Base-by-base conservation (phyloP, 2,329 filamentous ascomycete species). In the Pseudomassariella vexata region DNA sequence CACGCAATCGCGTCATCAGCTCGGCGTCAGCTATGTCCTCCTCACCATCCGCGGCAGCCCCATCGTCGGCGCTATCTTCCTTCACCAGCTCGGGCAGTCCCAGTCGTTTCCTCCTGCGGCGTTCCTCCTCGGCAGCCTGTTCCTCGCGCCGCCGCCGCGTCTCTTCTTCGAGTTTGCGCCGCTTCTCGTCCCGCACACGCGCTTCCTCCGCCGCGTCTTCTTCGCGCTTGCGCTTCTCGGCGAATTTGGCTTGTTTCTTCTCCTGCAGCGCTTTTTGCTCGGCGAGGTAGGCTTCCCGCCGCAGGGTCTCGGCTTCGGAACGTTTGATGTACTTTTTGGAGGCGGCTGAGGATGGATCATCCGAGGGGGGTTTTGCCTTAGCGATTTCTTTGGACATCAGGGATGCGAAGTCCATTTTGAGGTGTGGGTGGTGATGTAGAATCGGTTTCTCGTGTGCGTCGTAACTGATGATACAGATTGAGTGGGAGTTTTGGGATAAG, bases 321-420 rank as follows among this genome's bases (percentile, higher is more conserved):
- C 88, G 86, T 48, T 86, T 88, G 41, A 86, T 63, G 57, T 87
- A 96, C 60, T 94, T 95, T 50, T 82, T 81, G 23, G 59, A 50
- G 11, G 63, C 57, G 21, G 28, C 25, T 15, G 24, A 31, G 21
- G 48, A 21, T 20, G 45, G 25, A 33, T 41, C 21, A 19, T 49
- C 34, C n/a, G 53, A 24, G 18, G 50, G 59, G 41, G 32, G 62
- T 46, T 86, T 86, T 46, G 81, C 71, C 59, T 92, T 94, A 50
- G 85, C 78, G 51, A 98, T 92, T 61, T 95, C 88, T 54, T 87
- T 84, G 50, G 85, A 79, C 86, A 98, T 94, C 28, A 98, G 68
- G 21, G 87, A 77, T 39, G 88, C 88, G 66, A 98, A 98, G 61
- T 98, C 89, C 92, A 98, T 98, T 45, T 40, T 68, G 53, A n/a